Evolutionary conservation across 768 basidiomycete species (phyloP).

Genomic region (Leucosporidium creatinivorum): DNA sequence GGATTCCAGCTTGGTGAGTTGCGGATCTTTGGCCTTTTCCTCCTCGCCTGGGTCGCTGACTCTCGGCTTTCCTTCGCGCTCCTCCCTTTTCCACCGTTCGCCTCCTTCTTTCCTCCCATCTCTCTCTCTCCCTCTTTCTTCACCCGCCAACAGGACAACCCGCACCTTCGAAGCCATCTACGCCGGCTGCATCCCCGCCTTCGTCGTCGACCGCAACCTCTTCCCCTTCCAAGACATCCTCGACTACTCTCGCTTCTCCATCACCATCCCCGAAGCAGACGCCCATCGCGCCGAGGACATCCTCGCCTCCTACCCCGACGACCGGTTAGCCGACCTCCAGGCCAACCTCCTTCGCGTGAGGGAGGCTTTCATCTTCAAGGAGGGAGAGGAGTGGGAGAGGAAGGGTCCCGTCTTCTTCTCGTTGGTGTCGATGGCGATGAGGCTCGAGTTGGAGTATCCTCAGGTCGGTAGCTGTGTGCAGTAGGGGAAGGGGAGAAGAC

Average conservation of each 20-base stretch:
- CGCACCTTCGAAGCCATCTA: constrained; percentile 45
- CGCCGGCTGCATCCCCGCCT: constrained; percentile 46
- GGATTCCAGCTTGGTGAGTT: constrained; percentile 34
- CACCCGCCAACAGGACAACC: constrained; percentile 41
- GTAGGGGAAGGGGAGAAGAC: background rate
- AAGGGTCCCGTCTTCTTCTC: constrained; percentile 44
- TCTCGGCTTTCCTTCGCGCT: background rate
- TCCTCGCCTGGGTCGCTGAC: background rate
- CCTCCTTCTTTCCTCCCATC: too few relatives aligned
- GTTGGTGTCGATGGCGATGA: constrained; percentile 42
- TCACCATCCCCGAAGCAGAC: constrained; percentile 42
- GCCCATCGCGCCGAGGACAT: constrained; percentile 44
- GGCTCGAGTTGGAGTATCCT: constrained; percentile 39
- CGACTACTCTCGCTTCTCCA: constrained; percentile 45
- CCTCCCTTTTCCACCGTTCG: too few relatives aligned
- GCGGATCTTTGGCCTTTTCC: background rate
- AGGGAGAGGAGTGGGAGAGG: constrained; percentile 39
- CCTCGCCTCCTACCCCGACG: constrained; percentile 39
- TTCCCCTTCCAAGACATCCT: constrained; percentile 44
- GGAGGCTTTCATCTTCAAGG: constrained; percentile 42
- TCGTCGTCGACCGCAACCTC: constrained; percentile 44
- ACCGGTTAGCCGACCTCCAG: constrained; percentile 41
- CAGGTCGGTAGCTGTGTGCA: constrained; percentile 14
- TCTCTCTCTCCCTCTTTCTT: constrained; percentile 13
- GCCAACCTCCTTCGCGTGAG: constrained; percentile 42